A percentile compares a stretch with the other conserved stretches of the same genome.
phyloP scores from a whole-genome alignment of 257 asterid species.

The Nicotiana knightiana region DNA sequence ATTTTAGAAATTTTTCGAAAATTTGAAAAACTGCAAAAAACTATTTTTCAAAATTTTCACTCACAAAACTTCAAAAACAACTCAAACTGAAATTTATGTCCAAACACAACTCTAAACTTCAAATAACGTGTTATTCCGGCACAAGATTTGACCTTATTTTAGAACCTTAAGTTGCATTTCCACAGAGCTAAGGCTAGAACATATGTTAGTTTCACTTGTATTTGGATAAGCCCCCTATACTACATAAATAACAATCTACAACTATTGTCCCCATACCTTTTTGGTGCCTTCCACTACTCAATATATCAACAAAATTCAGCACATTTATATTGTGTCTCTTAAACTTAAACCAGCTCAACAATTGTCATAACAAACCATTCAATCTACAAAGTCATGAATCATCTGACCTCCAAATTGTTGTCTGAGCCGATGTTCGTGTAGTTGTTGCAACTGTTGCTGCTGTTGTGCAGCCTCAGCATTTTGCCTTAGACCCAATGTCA shows the following conservation, averaged over 20 bases:
- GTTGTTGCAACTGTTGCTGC: constrained; percentile 24
- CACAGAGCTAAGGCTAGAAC: too few relatives aligned
- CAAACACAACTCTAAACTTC: too few relatives aligned
- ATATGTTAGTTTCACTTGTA: not conserved
- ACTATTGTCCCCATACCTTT: not conserved
- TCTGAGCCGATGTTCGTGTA: constrained; percentile 25
- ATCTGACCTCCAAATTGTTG: constrained; percentile 27
- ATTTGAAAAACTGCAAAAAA: too few relatives aligned
- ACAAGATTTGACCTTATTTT: too few relatives aligned
- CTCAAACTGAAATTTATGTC: too few relatives aligned
- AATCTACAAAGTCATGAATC: constrained; percentile 31
- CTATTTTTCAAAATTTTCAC: too few relatives aligned
- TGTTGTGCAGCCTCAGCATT: constrained; percentile 41
- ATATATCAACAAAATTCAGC: not conserved
- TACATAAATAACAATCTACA: not conserved
- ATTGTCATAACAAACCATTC: not conserved
- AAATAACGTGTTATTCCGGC: too few relatives aligned
- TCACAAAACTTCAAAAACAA: too few relatives aligned
- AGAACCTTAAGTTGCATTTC: too few relatives aligned
- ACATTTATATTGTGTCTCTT: not conserved
- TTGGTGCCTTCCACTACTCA: not conserved
- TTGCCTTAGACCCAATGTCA: constrained; percentile 65
- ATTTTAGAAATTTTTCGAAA: too few relatives aligned
- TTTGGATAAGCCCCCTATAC: not conserved
- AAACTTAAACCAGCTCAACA: not conserved